phyloP scores from a whole-genome alignment of 371 early-diverging fungal genomes.

The Conidiobolus incongruus region DNA sequence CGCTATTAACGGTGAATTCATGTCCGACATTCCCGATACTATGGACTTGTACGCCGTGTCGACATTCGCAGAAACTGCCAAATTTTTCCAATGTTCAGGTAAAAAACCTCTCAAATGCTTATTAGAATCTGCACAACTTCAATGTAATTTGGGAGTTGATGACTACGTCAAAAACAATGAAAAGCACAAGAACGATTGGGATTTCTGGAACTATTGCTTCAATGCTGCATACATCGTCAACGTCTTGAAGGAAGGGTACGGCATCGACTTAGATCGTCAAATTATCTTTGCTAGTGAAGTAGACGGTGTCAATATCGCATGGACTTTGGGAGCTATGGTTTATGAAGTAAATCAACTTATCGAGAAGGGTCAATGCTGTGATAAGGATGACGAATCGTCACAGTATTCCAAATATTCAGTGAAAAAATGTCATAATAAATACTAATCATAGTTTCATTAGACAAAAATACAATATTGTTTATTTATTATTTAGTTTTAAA shows the following conservation, averaged over 20 bases:
- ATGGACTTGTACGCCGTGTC: background rate
- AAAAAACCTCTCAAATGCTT: background rate
- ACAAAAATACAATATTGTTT: too few species aligned
- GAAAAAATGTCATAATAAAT: too few species aligned
- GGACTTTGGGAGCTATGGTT: constrained; percentile 3
- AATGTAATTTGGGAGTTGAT: too few species aligned
- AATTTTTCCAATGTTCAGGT: background rate
- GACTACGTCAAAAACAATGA: too few species aligned
- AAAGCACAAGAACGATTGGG: too few species aligned
- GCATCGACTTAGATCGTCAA: background rate
- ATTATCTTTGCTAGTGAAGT: background rate
- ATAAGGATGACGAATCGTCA: too few species aligned
- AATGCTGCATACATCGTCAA: constrained; percentile 1
- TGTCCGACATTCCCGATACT: constrained; percentile 3
- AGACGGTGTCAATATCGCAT: background rate
- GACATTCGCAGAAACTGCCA: background rate
- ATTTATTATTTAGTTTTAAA: too few species aligned
- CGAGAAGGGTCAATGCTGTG: background rate
- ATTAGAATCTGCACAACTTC: too few species aligned
- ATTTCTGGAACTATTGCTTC: too few species aligned
- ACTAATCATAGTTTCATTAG: too few species aligned
- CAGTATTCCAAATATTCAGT: too few species aligned
- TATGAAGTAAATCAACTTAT: constrained; percentile 1
- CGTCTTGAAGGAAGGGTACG: background rate
- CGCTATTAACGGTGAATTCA: constrained; percentile 4